Percentiles rank a stretch among this genome's conserved stretches.
Conservation (phyloP, 495 filamentous ascomycete genomes). For the Chaetomidium leptoderma region DNA sequence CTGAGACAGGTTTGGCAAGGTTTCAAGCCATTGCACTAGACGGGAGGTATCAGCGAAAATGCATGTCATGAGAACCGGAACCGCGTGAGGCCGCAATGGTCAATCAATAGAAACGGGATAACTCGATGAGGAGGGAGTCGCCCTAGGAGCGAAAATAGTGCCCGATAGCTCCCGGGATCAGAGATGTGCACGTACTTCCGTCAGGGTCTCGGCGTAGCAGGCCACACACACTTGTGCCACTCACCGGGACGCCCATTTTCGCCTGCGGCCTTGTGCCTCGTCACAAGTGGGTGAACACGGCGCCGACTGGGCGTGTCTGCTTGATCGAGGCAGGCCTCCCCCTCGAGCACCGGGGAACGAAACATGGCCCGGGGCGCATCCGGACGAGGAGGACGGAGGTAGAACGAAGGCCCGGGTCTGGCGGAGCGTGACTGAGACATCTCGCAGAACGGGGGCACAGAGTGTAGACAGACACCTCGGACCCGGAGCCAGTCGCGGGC, state of each 20-base stretch:
- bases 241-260: neutral
- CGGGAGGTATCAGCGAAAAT: constrained; percentile 19
- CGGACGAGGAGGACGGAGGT: constrained; percentile 2
- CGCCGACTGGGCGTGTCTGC: constrained; percentile 11
- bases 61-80: constrained; percentile 4
- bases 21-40: constrained; percentile 63
- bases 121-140: neutral
- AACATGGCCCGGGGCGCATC: constrained; percentile 9
- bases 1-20: constrained; percentile 66
- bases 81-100: neutral
- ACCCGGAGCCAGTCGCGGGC: neutral
- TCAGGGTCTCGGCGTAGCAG: neutral
- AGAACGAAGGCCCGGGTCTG: neutral
- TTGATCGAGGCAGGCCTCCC: constrained; percentile 13
- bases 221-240: constrained; percentile 27
- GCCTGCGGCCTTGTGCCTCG: constrained; percentile 24
- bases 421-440: constrained; percentile 15
- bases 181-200: neutral
- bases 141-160: neutral
- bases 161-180: neutral
- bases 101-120: neutral
- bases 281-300: constrained; percentile 22
- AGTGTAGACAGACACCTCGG: constrained; percentile 5
- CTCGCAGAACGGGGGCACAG: neutral
- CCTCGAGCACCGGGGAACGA: constrained; percentile 4